Percentiles rank a stretch among this genome's conserved stretches.
These are phyloP conservation scores for Cyclotella kingstonii DNA, from an alignment of 108 stramenopile genomes.

Conservation along the genomic window DNA sequence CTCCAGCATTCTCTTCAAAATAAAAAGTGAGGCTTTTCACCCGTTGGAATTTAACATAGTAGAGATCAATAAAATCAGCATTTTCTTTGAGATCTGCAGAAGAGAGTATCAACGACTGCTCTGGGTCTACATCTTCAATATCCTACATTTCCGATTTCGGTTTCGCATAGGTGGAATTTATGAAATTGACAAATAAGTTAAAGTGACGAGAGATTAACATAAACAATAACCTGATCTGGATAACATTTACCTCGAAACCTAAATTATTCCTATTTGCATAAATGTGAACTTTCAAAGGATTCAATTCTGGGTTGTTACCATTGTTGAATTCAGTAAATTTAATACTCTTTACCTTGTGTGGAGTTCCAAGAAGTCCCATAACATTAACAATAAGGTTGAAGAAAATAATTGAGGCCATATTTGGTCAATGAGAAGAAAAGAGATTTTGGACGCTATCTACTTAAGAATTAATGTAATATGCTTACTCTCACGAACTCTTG, in stretches of 20 bases:
- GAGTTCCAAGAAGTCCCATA: slow-evolving; percentile 2
- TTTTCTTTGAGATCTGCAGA: slow-evolving; percentile 66
- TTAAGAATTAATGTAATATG: too few relatives aligned
- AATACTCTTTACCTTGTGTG: slow-evolving; percentile 61
- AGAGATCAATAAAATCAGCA: slow-evolving; percentile 53
- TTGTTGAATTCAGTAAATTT: slow-evolving; percentile 80
- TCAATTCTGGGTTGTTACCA: slow-evolving; percentile 63
- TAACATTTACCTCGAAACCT: slow-evolving; percentile 65
- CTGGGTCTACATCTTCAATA: slow-evolving; percentile 85
- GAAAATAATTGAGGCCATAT: slow-evolving; percentile 4
- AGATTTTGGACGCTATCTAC: too few relatives aligned
- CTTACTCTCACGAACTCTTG: slow-evolving; percentile 79
- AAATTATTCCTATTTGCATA: slow-evolving; percentile 79
- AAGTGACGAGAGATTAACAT: too few relatives aligned
- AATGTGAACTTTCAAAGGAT: slow-evolving; percentile 69
- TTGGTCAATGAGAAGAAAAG: too few relatives aligned
- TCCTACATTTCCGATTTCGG: slow-evolving; percentile 42
- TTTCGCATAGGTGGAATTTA: background rate
- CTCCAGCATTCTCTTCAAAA: slow-evolving; percentile 87
- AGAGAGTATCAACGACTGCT: slow-evolving; percentile 68
- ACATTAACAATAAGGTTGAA: background rate
- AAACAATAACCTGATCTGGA: background rate
- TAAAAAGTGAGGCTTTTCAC: slow-evolving; percentile 78
- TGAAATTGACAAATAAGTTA: background rate
- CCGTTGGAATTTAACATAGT: slow-evolving; percentile 85